Evolutionary conservation across 139 green algal species (phyloP).

Genomic region (Nannochloris sp.): DNA sequence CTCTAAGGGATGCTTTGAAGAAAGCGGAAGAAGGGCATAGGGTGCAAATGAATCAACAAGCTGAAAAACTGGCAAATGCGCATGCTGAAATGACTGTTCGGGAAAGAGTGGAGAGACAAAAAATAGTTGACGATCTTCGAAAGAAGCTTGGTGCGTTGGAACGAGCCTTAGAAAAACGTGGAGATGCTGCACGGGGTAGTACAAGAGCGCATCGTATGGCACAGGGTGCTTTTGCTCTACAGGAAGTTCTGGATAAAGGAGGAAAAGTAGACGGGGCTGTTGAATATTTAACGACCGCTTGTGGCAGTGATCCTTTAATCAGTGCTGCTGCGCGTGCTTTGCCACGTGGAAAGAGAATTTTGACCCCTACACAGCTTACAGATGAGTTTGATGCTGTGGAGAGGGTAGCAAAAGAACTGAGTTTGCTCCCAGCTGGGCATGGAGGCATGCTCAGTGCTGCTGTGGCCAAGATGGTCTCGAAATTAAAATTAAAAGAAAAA

Average conservation of each 20-base stretch:
- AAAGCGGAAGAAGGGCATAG: slow-evolving; percentile 8
- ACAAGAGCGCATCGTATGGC: slow-evolving; percentile 21
- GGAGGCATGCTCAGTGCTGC: slow-evolving; percentile 29
- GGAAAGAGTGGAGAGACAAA: slow-evolving; percentile 8
- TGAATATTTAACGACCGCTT: neutral
- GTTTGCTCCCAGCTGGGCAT: slow-evolving; percentile 22
- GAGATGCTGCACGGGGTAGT: neutral
- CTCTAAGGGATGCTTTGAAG: neutral
- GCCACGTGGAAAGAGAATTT: slow-evolving; percentile 1
- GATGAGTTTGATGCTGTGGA: slow-evolving; percentile 17
- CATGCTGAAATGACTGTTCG: slow-evolving; percentile 17
- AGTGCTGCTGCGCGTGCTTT: slow-evolving; percentile 10
- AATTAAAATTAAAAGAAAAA: slow-evolving; percentile 35
- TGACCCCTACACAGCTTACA: slow-evolving; percentile 27
- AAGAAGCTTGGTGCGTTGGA: slow-evolving; percentile 21
- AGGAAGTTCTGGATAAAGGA: slow-evolving; percentile 22
- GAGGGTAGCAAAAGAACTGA: slow-evolving; percentile 11
- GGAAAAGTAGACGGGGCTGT: slow-evolving; percentile 1
- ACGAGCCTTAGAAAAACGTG: slow-evolving; percentile 7
- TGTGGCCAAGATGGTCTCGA: slow-evolving; percentile 31
- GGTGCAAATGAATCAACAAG: slow-evolving; percentile 23
- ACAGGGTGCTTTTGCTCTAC: slow-evolving; percentile 14
- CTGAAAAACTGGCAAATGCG: slow-evolving; percentile 11
- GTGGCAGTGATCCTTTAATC: slow-evolving; percentile 7
- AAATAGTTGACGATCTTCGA: slow-evolving; percentile 14